phyloP scores from a whole-genome alignment of 2,329 filamentous ascomycete genomes.

The Exophiala sideris region DNA sequence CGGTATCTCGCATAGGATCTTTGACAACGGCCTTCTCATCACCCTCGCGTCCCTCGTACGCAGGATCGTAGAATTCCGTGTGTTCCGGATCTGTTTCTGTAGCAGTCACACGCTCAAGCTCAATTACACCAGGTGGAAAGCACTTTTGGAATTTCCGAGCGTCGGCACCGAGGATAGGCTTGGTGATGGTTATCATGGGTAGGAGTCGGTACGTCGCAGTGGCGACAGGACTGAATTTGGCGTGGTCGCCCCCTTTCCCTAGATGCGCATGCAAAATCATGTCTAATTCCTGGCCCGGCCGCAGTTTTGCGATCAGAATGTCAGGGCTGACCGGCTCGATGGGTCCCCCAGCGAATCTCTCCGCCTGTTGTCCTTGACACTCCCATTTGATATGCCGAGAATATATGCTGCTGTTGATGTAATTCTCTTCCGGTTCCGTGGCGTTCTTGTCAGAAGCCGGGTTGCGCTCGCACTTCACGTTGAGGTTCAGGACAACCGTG shows the following conservation, averaged over 20 bases:
- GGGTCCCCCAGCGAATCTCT: constrained; percentile 59
- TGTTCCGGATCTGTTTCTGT: constrained; percentile 57
- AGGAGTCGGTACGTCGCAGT: constrained; percentile 90
- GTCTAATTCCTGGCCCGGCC: constrained; percentile 82
- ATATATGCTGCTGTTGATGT: constrained; percentile 80
- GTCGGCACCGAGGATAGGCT: constrained; percentile 80
- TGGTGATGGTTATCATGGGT: constrained; percentile 77
- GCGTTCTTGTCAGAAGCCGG: constrained; percentile 67
- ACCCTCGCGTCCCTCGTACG: constrained; percentile 71
- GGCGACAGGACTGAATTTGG: constrained; percentile 95
- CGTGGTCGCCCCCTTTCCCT: constrained; percentile 88
- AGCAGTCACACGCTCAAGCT: constrained; percentile 66
- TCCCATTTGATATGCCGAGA: constrained; percentile 73
- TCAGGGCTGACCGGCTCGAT: constrained; percentile 83
- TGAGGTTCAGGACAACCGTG: constrained; percentile 74
- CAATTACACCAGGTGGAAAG: constrained; percentile 86
- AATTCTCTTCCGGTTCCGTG: constrained; percentile 78
- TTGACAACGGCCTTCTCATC: constrained; percentile 83
- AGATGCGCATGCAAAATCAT: constrained; percentile 92
- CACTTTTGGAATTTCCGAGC: constrained; percentile 86
- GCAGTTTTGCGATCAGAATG: constrained; percentile 89
- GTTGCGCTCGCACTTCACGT: constrained; percentile 78
- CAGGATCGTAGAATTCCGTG: constrained; percentile 45
- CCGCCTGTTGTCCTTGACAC: constrained; percentile 65
- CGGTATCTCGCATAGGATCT: constrained; percentile 89